Evolutionary conservation across 2,329 filamentous ascomycete genomes (phyloP).

Genomic region (Cryphonectria radicalis): DNA sequence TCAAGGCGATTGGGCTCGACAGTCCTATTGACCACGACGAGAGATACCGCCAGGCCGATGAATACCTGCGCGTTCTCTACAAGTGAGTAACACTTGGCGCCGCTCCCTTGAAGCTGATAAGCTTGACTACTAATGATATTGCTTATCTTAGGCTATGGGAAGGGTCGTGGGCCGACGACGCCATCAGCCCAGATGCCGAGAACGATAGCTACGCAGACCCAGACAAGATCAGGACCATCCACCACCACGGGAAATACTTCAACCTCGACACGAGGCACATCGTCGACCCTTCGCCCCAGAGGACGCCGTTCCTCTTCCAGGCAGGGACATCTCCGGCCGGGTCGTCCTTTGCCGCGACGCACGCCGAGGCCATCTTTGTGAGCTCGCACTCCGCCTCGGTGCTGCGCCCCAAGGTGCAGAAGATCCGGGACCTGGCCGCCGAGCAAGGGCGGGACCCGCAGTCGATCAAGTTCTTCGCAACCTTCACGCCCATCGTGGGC

Average conservation of each 20-base stretch:
- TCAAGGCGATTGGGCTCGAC: conserved; percentile 60
- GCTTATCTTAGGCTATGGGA: conserved; percentile 44
- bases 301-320: conserved; percentile 57
- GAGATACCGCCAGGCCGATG: conserved; percentile 56
- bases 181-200: conserved; percentile 48
- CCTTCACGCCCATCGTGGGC: conserved; percentile 49
- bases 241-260: conserved; percentile 56
- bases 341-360: conserved; percentile 53
- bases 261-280: conserved; percentile 43
- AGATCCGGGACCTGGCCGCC: conserved; percentile 52
- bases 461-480: conserved; percentile 54
- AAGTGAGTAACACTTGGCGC: conserved; percentile 44
- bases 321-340: conserved; percentile 59
- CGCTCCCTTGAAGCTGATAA: too few species aligned
- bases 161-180: conserved; percentile 50
- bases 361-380: conserved; percentile 61
- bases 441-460: conserved; percentile 53
- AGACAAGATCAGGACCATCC: conserved; percentile 54
- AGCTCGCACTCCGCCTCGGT: conserved; percentile 51
- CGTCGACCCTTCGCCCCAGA: conserved; percentile 53
- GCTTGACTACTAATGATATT: neutral
- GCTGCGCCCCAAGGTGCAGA: conserved; percentile 51
- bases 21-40: conserved; percentile 59
- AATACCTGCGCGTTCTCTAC: conserved; percentile 58
- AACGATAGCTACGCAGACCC: conserved; percentile 57